Conservation (phyloP, 139 green algal species). For the Chlorella vulgaris region DNA sequence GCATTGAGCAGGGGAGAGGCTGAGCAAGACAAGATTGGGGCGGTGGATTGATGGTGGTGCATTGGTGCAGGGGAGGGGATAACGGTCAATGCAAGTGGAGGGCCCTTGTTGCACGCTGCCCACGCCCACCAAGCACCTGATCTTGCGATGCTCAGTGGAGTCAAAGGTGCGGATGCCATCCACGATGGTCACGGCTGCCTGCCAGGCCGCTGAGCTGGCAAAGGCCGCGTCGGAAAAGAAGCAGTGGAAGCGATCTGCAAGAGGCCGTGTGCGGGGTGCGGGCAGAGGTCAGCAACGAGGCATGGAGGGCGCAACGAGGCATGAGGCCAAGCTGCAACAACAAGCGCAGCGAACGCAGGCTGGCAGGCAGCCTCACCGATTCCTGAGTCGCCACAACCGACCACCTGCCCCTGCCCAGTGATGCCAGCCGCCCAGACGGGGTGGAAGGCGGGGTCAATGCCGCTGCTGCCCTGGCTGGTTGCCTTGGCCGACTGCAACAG, state of each 20-base stretch:
- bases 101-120: neutral
- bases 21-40: neutral
- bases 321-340: no score
- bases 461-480: neutral
- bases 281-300: no score
- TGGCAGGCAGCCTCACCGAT: slow-evolving; percentile 63
- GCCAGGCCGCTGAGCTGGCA: neutral
- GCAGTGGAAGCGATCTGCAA: slow-evolving; percentile 62
- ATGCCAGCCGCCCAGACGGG: slow-evolving; percentile 80
- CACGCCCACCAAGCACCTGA: slow-evolving; percentile 45
- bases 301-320: no score
- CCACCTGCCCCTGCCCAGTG: slow-evolving; percentile 68
- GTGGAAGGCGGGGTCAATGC: slow-evolving; percentile 45
- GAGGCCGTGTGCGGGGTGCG: no score
- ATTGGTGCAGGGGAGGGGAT: no score
- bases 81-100: no score
- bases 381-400: slow-evolving; percentile 91
- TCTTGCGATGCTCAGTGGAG: slow-evolving; percentile 78
- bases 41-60: no score
- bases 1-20: neutral
- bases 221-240: slow-evolving; percentile 77
- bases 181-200: neutral
- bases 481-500: neutral
- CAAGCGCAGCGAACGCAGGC: no score
- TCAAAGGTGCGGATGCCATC: slow-evolving; percentile 48